phyloP scores from a whole-genome alignment of 805 yeast species.

The Wickerhamiella vanderwaltii region DNA sequence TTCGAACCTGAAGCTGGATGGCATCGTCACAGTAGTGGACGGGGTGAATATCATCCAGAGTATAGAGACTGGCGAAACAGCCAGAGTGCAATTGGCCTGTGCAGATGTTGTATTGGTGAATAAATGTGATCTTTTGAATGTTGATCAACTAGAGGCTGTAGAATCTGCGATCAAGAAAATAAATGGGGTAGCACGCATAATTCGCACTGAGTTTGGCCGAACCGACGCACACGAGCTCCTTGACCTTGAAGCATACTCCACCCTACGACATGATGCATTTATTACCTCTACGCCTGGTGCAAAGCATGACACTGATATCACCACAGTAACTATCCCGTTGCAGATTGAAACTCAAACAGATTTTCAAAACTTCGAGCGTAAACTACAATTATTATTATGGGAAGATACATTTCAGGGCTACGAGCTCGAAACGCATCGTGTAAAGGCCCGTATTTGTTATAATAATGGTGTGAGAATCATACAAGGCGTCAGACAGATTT shows the following conservation, averaged over 20 bases:
- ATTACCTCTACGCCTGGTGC: conserved; percentile 12
- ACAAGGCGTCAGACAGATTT: conserved; percentile 90
- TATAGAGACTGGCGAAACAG: conserved; percentile 58
- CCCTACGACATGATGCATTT: not conserved
- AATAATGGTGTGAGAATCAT: conserved; percentile 39
- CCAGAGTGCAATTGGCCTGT: conserved; percentile 78
- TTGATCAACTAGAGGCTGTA: conserved; percentile 27
- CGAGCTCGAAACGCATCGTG: conserved; percentile 59
- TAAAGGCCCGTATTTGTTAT: conserved; percentile 61
- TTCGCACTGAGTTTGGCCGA: conserved; percentile 62
- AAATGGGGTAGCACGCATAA: conserved; percentile 56
- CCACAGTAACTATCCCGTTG: conserved; percentile 42
- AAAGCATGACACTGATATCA: conserved; percentile 26
- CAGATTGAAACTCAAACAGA: conserved; percentile 31
- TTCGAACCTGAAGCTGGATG: conserved; percentile 79
- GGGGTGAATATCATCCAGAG: conserved; percentile 45
- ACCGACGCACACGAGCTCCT: conserved; percentile 53
- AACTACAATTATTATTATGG: conserved; percentile 70
- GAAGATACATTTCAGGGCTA: conserved; percentile 38
- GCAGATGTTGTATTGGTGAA: conserved; percentile 77
- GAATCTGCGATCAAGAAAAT: conserved; percentile 37
- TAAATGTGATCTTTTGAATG: conserved; percentile 48
- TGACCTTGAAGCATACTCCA: conserved; percentile 59
- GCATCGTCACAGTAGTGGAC: conserved; percentile 81
- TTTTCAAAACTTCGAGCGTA: conserved; percentile 40